Conservation (phyloP, 2,329 filamentous ascomycete genomes). For the Ophiostoma angusticollis region DNA sequence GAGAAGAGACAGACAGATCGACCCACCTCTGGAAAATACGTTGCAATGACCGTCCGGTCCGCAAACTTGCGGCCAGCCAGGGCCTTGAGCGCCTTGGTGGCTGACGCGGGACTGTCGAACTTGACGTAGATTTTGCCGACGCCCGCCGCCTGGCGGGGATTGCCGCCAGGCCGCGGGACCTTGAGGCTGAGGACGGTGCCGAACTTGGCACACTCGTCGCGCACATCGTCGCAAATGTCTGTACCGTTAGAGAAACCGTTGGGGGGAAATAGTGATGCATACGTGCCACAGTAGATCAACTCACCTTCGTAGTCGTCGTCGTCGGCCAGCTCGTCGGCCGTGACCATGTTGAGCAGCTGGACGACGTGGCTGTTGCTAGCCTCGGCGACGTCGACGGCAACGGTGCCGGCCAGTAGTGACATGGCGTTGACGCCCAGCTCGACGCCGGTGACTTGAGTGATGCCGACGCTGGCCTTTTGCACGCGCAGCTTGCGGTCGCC, state of each 20-base stretch:
- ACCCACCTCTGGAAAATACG: slow-evolving; percentile 94
- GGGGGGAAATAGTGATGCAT: too few relatives aligned
- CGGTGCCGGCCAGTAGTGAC: slow-evolving; percentile 91
- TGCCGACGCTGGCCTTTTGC: slow-evolving; percentile 77
- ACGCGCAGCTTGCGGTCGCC: slow-evolving; percentile 80
- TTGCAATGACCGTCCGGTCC: slow-evolving; percentile 89
- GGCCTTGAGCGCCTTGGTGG: slow-evolving; percentile 75
- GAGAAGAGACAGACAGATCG: slow-evolving; percentile 11
- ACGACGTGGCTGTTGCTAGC: slow-evolving; percentile 71
- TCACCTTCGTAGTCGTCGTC: slow-evolving; percentile 89
- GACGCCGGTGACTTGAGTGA: slow-evolving; percentile 80
- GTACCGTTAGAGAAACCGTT: slow-evolving; percentile 22
- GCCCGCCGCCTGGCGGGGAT: slow-evolving; percentile 70
- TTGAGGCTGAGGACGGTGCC: slow-evolving; percentile 80
- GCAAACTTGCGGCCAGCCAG: slow-evolving; percentile 92
- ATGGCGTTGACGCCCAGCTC: slow-evolving; percentile 97
- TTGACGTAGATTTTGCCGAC: slow-evolving; percentile 98
- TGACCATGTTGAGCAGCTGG: slow-evolving; percentile 97
- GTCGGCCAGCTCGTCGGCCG: slow-evolving; percentile 84
- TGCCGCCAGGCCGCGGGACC: slow-evolving; percentile 75
- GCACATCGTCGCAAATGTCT: slow-evolving; percentile 96
- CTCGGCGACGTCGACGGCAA: slow-evolving; percentile 58
- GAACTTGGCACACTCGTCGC: slow-evolving; percentile 86
- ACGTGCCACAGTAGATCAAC: not conserved
- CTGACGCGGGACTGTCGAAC: slow-evolving; percentile 64